Base-by-base conservation (phyloP, 768 basidiomycete genomes). In the Lentinula raphanica region DNA sequence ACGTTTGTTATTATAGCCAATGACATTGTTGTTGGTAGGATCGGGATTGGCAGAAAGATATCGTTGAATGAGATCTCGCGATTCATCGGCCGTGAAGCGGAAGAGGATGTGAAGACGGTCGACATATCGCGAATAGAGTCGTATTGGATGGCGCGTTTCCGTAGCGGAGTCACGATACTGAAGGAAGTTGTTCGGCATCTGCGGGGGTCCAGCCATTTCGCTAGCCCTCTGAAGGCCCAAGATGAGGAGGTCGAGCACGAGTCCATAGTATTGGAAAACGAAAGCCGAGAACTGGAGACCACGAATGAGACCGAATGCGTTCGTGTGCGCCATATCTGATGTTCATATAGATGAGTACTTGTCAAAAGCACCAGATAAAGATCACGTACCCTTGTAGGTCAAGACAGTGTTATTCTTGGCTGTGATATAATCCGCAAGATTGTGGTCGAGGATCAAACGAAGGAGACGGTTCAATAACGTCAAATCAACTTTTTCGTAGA, bases 261-360 rank as follows among this genome's bases (percentile, higher is more conserved):
- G 82, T 49, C 96, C 96, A 67, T 98, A 95, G 74, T 94, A 95
- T 76, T 98, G 97, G 88, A 99, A 99, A 66, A 99, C 94, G 71
- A 98, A 99, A 36, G 92, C 90, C 3, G 95, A 97, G 80, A 99
- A 99, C 69, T 98, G 97, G 13, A 99, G 82, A 59, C 97, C 97
- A 62, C 97, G 90, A 62, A 98, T 98, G 60, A 99, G 81, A 69
- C 97, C 97, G 62, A 92, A 98, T 0, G 92, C 94, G 63, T 99
- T 98, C 54, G 94, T 93, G 68, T 99, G 96, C 0, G 93, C 94
- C 96, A 99, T 98, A 65, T 98, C 81, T 71, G 55, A 25, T 50
- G 59, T 49, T 51, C n/a, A n/a, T n/a, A n/a, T 21, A 2, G 23
- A 49, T 54, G 61, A 49, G 63, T 21, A 44, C 42, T 11, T 7